Percentiles rank a stretch among this genome's conserved stretches.
Evolutionary conservation across 768 basidiomycete species (phyloP).

Genomic region (Antrodiella citrinella): DNA sequence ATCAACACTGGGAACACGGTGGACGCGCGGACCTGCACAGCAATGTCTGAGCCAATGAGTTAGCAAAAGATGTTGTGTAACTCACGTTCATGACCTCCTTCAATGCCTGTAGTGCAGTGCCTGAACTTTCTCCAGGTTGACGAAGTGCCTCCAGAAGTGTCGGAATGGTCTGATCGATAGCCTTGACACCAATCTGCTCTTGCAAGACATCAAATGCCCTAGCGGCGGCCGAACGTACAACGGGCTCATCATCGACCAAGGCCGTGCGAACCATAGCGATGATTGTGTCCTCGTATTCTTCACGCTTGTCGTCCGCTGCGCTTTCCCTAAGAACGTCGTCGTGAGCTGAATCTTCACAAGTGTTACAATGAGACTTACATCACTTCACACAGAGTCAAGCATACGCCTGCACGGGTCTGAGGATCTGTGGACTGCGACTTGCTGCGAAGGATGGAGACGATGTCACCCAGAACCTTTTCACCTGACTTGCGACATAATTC

Average conservation of each 20-base stretch:
- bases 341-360: not conserved
- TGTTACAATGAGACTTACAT: slow-evolving; percentile 44
- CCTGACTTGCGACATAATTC: slow-evolving; percentile 96
- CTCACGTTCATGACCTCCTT: slow-evolving; percentile 90
- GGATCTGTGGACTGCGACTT: slow-evolving; percentile 55
- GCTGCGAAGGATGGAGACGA: slow-evolving; percentile 69
- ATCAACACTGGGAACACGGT: slow-evolving; percentile 97
- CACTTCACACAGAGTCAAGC: slow-evolving; percentile 79
- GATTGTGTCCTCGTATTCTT: slow-evolving; percentile 84
- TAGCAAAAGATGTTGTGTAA: slow-evolving; percentile 7
- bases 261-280: slow-evolving; percentile 77
- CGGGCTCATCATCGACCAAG: slow-evolving; percentile 80
- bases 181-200: slow-evolving; percentile 81
- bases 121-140: slow-evolving; percentile 89
- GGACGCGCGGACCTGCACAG: slow-evolving; percentile 72
- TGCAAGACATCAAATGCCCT: slow-evolving; percentile 88
- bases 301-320: slow-evolving; percentile 74
- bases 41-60: slow-evolving; percentile 2
- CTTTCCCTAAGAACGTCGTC: slow-evolving; percentile 52
- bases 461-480: slow-evolving; percentile 79
- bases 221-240: slow-evolving; percentile 85
- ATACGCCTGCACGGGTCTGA: slow-evolving; percentile 74
- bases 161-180: slow-evolving; percentile 95
- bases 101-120: slow-evolving; percentile 88
- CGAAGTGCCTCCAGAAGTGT: slow-evolving; percentile 89